Evolutionary conservation across 352 stramenopile genomes (phyloP).

Genomic region (Phytophthora pseudosyringae): DNA sequence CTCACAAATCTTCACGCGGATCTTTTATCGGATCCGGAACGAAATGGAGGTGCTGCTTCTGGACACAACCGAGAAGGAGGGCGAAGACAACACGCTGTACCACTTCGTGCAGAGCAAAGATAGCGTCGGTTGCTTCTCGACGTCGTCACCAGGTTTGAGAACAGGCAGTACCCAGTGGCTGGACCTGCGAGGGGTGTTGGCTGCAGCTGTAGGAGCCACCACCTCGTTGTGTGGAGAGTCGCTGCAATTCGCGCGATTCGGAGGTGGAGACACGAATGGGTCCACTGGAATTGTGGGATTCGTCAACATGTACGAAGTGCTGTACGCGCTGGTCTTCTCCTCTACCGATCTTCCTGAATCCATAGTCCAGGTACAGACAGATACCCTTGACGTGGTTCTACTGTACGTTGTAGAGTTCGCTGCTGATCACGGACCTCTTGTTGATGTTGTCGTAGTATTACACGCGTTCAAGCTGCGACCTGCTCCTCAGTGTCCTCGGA

Average conservation of each 20-base stretch:
- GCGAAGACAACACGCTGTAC: slow-evolving; percentile 72
- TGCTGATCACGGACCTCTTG: not conserved
- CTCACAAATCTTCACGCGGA: slow-evolving; percentile 6
- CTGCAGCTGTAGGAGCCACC: slow-evolving; percentile 58
- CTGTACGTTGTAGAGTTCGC: not conserved
- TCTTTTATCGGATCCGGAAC: slow-evolving; percentile 3
- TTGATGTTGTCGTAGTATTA: slow-evolving; percentile 48
- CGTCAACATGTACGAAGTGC: slow-evolving; percentile 57
- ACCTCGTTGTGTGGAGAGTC: slow-evolving; percentile 55
- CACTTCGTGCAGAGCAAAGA: slow-evolving; percentile 30
- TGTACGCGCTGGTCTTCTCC: slow-evolving; percentile 60
- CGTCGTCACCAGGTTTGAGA: not conserved
- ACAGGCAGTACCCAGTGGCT: slow-evolving; percentile 32
- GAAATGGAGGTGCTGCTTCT: slow-evolving; percentile 63
- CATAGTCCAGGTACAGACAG: slow-evolving; percentile 28
- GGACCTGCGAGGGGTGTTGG: slow-evolving; percentile 62
- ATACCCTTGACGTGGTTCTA: not conserved
- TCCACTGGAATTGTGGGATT: slow-evolving; percentile 43
- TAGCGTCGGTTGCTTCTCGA: slow-evolving; percentile 20
- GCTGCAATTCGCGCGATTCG: slow-evolving; percentile 47
- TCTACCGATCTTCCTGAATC: slow-evolving; percentile 9
- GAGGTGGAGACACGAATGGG: not conserved
- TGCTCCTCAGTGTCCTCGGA: slow-evolving; percentile 61
- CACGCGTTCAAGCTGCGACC: slow-evolving; percentile 53
- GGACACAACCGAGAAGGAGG: slow-evolving; percentile 71